A percentile compares a stretch with the other conserved stretches of the same genome.
Conservation (phyloP, 352 stramenopile genomes). For the Globisporangium recalcitrans region DNA sequence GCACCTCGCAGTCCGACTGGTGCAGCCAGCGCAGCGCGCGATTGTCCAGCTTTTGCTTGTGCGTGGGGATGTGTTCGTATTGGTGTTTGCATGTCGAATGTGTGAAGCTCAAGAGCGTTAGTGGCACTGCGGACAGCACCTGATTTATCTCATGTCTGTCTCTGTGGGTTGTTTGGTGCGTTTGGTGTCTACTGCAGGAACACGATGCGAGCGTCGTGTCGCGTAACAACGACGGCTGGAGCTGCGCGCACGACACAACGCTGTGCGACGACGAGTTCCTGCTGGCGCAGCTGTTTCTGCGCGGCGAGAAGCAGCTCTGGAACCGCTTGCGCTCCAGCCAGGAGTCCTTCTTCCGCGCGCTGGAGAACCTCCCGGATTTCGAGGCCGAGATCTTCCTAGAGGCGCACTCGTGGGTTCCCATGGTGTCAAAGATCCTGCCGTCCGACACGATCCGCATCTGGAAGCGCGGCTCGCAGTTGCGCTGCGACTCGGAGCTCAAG, state of each 20-base stretch:
- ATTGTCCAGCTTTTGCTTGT: slow-evolving; percentile 63
- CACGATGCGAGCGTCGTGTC: slow-evolving; percentile 31
- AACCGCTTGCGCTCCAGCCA: slow-evolving; percentile 38
- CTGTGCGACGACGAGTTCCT: slow-evolving; percentile 75
- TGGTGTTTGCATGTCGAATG: background rate
- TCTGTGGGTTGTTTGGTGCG: background rate
- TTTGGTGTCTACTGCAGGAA: slow-evolving; percentile 16
- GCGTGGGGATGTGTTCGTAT: background rate
- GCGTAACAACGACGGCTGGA: slow-evolving; percentile 56
- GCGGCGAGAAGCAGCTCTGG: slow-evolving; percentile 57
- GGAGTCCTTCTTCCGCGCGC: slow-evolving; percentile 50
- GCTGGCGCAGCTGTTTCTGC: slow-evolving; percentile 61
- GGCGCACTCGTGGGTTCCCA: slow-evolving; percentile 74
- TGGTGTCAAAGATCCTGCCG: slow-evolving; percentile 72
- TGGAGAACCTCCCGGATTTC: slow-evolving; percentile 72
- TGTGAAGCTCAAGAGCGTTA: background rate
- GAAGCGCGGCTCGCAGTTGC: slow-evolving; percentile 65
- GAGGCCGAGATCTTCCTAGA: slow-evolving; percentile 77
- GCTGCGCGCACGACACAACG: slow-evolving; percentile 65
- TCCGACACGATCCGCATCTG: slow-evolving; percentile 68
- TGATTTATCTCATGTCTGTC: slow-evolving; percentile 5
- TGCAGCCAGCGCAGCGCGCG: slow-evolving; percentile 50
- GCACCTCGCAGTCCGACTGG: slow-evolving; percentile 64
- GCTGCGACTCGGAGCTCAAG: slow-evolving; percentile 69
- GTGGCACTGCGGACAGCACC: background rate